These are phyloP conservation scores for Citropsis articulata DNA, from an alignment of 345 rosid genomes.

Conservation along the genomic window DNA sequence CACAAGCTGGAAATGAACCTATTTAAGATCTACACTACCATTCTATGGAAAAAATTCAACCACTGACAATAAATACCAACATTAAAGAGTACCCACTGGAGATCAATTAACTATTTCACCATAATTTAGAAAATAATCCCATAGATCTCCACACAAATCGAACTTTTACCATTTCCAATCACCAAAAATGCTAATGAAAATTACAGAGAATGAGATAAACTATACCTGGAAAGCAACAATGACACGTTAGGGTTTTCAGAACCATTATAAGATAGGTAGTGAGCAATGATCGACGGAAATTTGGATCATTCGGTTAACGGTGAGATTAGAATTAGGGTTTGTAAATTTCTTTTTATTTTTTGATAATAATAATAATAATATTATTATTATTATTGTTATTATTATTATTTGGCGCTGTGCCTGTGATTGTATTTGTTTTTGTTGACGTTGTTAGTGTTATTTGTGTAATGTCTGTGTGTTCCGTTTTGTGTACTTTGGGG, in stretches of 20 bases:
- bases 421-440: not conserved
- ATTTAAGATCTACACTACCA: conserved; percentile 12
- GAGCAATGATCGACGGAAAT: not conserved
- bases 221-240: not conserved
- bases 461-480: not conserved
- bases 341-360: not conserved
- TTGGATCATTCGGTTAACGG: not conserved
- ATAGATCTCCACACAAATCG: conserved; percentile 19
- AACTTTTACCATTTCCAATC: not conserved
- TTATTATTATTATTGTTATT: not conserved
- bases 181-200: not conserved
- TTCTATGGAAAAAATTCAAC: not conserved
- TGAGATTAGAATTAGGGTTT: conserved; percentile 2
- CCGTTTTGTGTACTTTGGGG: too few relatives aligned
- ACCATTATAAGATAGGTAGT: not conserved
- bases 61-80: not conserved
- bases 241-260: not conserved
- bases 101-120: not conserved
- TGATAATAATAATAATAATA: too few relatives aligned
- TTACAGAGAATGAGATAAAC: not conserved
- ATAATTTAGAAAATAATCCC: not conserved
- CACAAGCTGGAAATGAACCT: not conserved
- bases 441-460: not conserved
- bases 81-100: not conserved
- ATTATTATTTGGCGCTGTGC: not conserved